Base-by-base conservation (phyloP, 2,329 filamentous ascomycete genomes). In the Penicillium brevicompactum region DNA sequence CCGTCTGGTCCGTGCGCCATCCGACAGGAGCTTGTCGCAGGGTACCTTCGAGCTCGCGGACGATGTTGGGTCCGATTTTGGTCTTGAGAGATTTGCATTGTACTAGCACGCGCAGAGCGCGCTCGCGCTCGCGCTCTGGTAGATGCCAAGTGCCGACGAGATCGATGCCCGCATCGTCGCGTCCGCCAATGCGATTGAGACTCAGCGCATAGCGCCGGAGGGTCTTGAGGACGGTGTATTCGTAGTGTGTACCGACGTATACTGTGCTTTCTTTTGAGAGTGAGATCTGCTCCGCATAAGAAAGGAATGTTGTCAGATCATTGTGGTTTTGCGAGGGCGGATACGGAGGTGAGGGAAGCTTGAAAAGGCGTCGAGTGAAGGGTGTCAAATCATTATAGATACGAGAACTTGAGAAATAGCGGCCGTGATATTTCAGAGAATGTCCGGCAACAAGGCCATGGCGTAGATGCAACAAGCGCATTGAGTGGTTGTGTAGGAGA, bases 1-100 rank as follows among this genome's bases (percentile, higher is more conserved):
- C 70, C 5, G 89, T 85, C 13, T 82, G 80, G 1, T 78, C 70
- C 0, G 82, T 84, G 50, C 85, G 80, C 89, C 90, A 96, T 0
- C 87, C 88, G 0, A 82, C 76, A 1, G 91, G 92, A 6, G 90
- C 89, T 11, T 86, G 87, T 1, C 81, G 80, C 67, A 94, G 89
- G 0, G 91, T 85, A 3, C 93, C 93, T 48, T 80, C 78, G 4
- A 80, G 62, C 56, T 80, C 78, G 16, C 78, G 71, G 14, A 80
- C 72, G 18, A 78, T 53, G 42, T 76, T 76, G 10, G 78, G 78
- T 0, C 72, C 70, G 2, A 78, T 64, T 53, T 78, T 79, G 5
- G 69, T 59, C 41, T 72, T 74, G 7, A 76, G 59, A 3, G 75
- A 70, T 60, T 80, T 80, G 65, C 78, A 80, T 61, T 80, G 78